These are phyloP conservation scores for Carex littledalei DNA, from an alignment of 176 grass and related monocot genomes.

Conservation along the genomic window DNA sequence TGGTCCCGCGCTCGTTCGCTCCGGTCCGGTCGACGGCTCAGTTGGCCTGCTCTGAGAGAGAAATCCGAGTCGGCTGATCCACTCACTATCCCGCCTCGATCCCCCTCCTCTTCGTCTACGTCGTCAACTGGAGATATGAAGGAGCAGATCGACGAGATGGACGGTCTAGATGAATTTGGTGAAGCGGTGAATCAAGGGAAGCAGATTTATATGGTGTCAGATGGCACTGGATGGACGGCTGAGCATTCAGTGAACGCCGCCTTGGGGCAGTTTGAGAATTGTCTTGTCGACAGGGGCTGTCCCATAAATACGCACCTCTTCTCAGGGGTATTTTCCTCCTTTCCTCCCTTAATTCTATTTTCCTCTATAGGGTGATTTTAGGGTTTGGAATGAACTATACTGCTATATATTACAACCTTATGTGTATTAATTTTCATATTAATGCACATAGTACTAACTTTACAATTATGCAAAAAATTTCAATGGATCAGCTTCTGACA, in stretches of 20 bases:
- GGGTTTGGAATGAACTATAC: not conserved
- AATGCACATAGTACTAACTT: not conserved
- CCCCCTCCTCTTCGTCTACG: constrained; percentile 6
- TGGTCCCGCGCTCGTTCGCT: constrained; percentile 70
- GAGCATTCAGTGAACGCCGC: constrained; percentile 94
- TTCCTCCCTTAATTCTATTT: not conserved
- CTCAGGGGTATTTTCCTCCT: constrained; percentile 45
- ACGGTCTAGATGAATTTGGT: not conserved
- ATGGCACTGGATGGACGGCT: constrained; percentile 90
- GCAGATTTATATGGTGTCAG: constrained; percentile 94
- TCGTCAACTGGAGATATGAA: not conserved
- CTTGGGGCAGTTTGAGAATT: constrained; percentile 94
- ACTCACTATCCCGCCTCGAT: not conserved
- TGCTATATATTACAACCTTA: not conserved
- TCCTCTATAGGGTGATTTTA: not conserved
- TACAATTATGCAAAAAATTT: not conserved
- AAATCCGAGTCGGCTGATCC: not conserved
- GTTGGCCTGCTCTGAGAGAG: constrained; percentile 32
- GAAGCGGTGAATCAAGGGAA: constrained; percentile 34
- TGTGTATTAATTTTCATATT: not conserved
- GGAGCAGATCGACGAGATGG: constrained; percentile 5
- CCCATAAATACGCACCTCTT: constrained; percentile 80
- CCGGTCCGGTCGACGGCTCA: constrained; percentile 47
- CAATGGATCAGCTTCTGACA: not conserved
- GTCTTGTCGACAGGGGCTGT: constrained; percentile 59